Evolutionary conservation across 805 yeast species (phyloP).

Genomic region (Spathaspora girioi): DNA sequence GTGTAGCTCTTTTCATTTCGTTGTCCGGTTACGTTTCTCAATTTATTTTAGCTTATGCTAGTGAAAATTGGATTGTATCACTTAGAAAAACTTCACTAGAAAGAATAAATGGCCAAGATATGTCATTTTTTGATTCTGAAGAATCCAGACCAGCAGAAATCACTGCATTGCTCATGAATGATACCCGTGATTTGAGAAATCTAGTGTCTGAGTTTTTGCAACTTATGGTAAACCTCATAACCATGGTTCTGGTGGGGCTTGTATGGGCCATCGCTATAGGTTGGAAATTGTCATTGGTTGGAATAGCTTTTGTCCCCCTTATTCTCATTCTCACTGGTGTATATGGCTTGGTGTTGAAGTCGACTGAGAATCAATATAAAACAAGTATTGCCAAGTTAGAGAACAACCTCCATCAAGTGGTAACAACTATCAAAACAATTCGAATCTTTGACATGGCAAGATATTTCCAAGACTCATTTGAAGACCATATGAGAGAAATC

Average conservation of each 20-base stretch:
- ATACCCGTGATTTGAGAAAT: conserved; percentile 70
- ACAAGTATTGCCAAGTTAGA: conserved; percentile 52
- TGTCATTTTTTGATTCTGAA: conserved; percentile 48
- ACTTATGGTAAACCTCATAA: conserved; percentile 48
- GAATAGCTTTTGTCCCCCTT: conserved; percentile 70
- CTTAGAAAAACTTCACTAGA: conserved; percentile 50
- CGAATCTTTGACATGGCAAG: conserved; percentile 49
- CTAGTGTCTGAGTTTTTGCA: conserved; percentile 62
- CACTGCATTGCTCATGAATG: conserved; percentile 71
- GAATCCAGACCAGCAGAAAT: conserved; percentile 46
- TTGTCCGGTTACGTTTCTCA: conserved; percentile 48
- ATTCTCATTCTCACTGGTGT: conserved; percentile 48
- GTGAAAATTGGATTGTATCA: conserved; percentile 65
- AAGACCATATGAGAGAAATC: conserved; percentile 24
- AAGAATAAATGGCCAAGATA: conserved; percentile 47
- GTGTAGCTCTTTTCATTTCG: conserved; percentile 64
- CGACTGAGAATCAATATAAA: conserved; percentile 60
- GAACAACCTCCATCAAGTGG: conserved; percentile 47
- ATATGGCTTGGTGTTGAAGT: conserved; percentile 51
- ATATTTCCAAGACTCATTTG: conserved; percentile 43
- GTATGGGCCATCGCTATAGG: conserved; percentile 78
- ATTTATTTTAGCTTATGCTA: conserved; percentile 48
- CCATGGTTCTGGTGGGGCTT: conserved; percentile 57
- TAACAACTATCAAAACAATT: conserved; percentile 61
- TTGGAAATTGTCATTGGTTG: conserved; percentile 85